phyloP scores from a whole-genome alignment of 306 rosid species.

The Cicer judaicum region DNA sequence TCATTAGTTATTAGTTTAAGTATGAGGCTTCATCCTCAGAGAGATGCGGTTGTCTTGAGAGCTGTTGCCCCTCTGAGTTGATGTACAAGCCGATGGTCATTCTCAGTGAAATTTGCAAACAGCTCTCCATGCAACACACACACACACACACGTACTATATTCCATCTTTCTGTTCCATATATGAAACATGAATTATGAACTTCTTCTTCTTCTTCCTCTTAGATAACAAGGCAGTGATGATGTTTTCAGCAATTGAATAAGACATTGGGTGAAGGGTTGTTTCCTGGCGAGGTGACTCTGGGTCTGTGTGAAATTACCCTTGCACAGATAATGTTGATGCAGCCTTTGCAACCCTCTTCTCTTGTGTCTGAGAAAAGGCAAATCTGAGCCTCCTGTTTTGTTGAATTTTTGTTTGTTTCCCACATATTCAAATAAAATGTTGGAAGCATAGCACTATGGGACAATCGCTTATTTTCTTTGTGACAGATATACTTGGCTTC shows the following conservation, averaged over 20 bases:
- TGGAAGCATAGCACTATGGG: background rate
- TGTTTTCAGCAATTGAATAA: slow-evolving; percentile 31
- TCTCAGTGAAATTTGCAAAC: slow-evolving; percentile 22
- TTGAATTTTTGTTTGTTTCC: background rate
- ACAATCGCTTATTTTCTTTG: background rate
- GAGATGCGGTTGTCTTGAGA: slow-evolving; percentile 35
- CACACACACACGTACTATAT: background rate
- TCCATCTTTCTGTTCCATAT: background rate
- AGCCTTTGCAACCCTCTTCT: slow-evolving; percentile 14
- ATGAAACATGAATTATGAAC: background rate
- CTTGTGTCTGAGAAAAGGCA: slow-evolving; percentile 9
- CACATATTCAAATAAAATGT: background rate
- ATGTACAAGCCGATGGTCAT: slow-evolving; percentile 35
- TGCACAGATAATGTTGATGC: slow-evolving; percentile 33
- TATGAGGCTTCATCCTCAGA: slow-evolving; percentile 41
- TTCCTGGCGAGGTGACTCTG: slow-evolving; percentile 38
- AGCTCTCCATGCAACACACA: slow-evolving; percentile 9
- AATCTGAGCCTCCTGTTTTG: background rate
- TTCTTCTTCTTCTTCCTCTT: background rate
- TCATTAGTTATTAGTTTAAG: slow-evolving; percentile 40
- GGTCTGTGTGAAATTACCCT: slow-evolving; percentile 16
- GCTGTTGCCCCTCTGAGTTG: slow-evolving; percentile 39
- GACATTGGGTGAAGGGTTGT: slow-evolving; percentile 38
- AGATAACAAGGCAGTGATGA: slow-evolving; percentile 41
- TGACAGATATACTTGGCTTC: background rate